A percentile compares a stretch with the other conserved stretches of the same genome.
Conservation (phyloP, 1,284 basidiomycete genomes). For the Leucoagaricus sp. region DNA sequence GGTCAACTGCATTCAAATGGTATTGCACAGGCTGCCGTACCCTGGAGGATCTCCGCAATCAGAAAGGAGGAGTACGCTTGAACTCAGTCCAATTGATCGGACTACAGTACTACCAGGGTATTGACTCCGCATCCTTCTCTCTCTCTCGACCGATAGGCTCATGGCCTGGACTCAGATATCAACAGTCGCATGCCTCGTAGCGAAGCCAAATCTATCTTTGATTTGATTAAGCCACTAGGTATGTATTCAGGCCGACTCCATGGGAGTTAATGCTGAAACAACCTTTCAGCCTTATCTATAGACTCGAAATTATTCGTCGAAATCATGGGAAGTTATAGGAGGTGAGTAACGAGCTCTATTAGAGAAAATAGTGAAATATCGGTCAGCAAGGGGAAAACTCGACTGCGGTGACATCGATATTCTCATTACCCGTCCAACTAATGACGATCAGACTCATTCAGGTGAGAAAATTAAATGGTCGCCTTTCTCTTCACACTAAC, state of each 20-base stretch:
- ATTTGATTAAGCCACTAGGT: constrained; percentile 72
- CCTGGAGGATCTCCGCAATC: constrained; percentile 68
- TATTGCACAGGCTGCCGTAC: constrained; percentile 77
- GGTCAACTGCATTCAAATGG: constrained; percentile 67
- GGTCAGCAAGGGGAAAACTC: constrained; percentile 58
- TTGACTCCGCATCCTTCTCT: constrained; percentile 2
- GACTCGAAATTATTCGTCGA: constrained; percentile 76
- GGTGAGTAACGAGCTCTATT: constrained; percentile 39
- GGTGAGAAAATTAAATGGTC: constrained; percentile 40
- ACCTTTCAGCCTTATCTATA: constrained; percentile 59
- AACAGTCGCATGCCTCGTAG: constrained; percentile 81
- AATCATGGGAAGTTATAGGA: constrained; percentile 89
- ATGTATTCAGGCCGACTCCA: constrained; percentile 13
- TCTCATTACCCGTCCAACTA: constrained; percentile 73
- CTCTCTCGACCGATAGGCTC: not conserved
- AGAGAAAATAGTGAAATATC: not conserved
- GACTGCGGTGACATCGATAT: constrained; percentile 92
- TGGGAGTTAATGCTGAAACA: not conserved
- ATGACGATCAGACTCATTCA: constrained; percentile 73
- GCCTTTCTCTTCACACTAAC: constrained; percentile 3
- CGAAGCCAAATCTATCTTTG: constrained; percentile 76
- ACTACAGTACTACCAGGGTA: constrained; percentile 76
- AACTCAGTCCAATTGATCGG: constrained; percentile 74
- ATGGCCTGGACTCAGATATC: constrained; percentile 50
- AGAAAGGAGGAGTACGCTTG: constrained; percentile 65